Evolutionary conservation across 2,329 filamentous ascomycete genomes (phyloP).

Genomic region (Talaromyces sp.): DNA sequence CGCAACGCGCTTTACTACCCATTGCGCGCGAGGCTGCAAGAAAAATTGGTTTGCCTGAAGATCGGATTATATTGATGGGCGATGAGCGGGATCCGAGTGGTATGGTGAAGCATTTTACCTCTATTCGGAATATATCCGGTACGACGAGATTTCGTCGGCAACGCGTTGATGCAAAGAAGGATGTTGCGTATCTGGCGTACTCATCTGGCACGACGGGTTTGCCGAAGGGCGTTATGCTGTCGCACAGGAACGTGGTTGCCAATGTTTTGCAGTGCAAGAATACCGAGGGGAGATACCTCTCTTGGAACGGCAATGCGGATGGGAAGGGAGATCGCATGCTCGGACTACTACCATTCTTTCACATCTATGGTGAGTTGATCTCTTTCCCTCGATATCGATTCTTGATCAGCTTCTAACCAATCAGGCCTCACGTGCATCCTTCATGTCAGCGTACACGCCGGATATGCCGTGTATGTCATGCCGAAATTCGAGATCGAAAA

Average conservation of each 20-base stretch:
- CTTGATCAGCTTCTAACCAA: conserved; percentile 12
- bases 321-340: conserved; percentile 68
- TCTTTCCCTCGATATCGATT: not conserved
- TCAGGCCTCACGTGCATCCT: conserved; percentile 67
- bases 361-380: conserved; percentile 68
- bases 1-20: conserved; percentile 64
- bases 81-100: conserved; percentile 54
- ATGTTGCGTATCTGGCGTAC: conserved; percentile 82
- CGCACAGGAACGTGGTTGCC: conserved; percentile 75
- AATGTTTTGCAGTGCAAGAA: conserved; percentile 60
- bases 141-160: conserved; percentile 57
- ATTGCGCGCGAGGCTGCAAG: conserved; percentile 65
- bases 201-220: conserved; percentile 85
- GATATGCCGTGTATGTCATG: conserved; percentile 67
- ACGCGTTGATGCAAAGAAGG: conserved; percentile 63
- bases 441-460: conserved; percentile 63
- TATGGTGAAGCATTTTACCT: conserved; percentile 67
- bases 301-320: conserved; percentile 55
- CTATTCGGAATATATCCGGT: conserved; percentile 62
- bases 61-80: conserved; percentile 73
- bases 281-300: conserved; percentile 55
- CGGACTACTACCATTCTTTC: conserved; percentile 82
- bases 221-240: conserved; percentile 87
- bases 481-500: conserved; percentile 75
- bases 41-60: conserved; percentile 64